Base-by-base conservation (phyloP, 768 basidiomycete genomes). In the Kwoniella sp. region DNA sequence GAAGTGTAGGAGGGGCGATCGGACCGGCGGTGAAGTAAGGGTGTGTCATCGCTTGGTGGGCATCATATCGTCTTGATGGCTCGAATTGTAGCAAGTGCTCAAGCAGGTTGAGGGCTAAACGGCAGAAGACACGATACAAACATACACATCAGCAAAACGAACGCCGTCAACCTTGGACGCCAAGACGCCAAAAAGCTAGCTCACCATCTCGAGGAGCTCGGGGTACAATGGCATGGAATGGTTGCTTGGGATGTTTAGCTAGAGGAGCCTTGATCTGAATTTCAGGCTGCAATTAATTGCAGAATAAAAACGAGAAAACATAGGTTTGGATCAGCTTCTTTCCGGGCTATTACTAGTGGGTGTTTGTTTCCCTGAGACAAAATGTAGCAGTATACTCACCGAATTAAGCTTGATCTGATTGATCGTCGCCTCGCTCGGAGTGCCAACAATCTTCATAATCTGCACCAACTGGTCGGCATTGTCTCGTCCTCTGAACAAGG, bases 391-490 rank as follows among this genome's bases (percentile, higher is more conserved):
- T 13, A 33, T 5, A 27, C 48, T 46, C 73, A 94, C 94, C 55
- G 92, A 91, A 80, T 99, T 93, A 48, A 87, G 87, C 47, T 85
- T 85, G 80, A 98, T 94, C 80, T 96, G 92, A 67, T 88, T 85
- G 54, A 98, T 84, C 25, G 90, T 88, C 19, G 87, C 85, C 54
- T 97, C 92, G 61, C 90, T 88, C 1, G 96, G 96, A 0, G 95
- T 98, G 15, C 96, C 96, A 63, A 98, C 87, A 53, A 98, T 91
- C 73, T 93, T 86, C 88, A 98, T 94, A 77, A 99, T 99, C 73
- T 95, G 92, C 49, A 92, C 84, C n/a, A 99, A 83, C 78, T 99
- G 96, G 79, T 99, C 96, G 69, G 93, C 90, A 74, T 97, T 97
- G 79, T 98, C 96, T 67, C 95, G 84, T 22, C 96, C 96, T 68